Evolutionary conservation across 805 yeast genomes (phyloP).

Genomic region (Isabelozyma pseudorhagii): DNA sequence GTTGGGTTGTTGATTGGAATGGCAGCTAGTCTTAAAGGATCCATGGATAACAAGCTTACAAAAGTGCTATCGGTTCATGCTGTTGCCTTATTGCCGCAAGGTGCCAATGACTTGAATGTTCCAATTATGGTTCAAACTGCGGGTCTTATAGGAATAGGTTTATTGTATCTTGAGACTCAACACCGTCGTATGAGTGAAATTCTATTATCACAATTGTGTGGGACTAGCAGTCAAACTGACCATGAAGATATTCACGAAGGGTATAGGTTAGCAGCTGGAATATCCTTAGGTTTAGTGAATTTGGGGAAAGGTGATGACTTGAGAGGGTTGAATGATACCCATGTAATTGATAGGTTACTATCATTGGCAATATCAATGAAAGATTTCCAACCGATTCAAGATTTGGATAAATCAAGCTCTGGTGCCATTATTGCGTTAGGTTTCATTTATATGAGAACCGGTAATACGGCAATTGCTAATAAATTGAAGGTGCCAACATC

Average conservation of each 20-base stretch:
- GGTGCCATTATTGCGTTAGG: constrained; percentile 79
- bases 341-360: constrained; percentile 57
- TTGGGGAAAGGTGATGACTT: constrained; percentile 70
- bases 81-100: constrained; percentile 84
- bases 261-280: constrained; percentile 83
- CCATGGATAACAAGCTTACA: constrained; percentile 82
- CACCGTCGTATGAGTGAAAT: constrained; percentile 86
- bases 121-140: constrained; percentile 83
- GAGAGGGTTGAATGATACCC: constrained; percentile 58
- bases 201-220: constrained; percentile 64
- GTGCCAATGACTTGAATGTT: constrained; percentile 87
- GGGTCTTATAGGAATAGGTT: constrained; percentile 86
- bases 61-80: constrained; percentile 92
- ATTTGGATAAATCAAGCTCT: constrained; percentile 58
- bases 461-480: constrained; percentile 54
- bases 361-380: constrained; percentile 56
- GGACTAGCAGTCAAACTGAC: constrained; percentile 53
- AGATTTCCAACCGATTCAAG: constrained; percentile 59
- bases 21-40: constrained; percentile 82
- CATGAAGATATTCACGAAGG: constrained; percentile 65
- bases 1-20: constrained; percentile 86
- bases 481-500: constrained; percentile 61
- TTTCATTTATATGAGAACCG: constrained; percentile 69
- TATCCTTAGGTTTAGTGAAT: constrained; percentile 81
- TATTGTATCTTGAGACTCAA: constrained; percentile 72